These are phyloP conservation scores for Rhazya stricta DNA, from an alignment of 257 asterid species.

Conservation along the genomic window DNA sequence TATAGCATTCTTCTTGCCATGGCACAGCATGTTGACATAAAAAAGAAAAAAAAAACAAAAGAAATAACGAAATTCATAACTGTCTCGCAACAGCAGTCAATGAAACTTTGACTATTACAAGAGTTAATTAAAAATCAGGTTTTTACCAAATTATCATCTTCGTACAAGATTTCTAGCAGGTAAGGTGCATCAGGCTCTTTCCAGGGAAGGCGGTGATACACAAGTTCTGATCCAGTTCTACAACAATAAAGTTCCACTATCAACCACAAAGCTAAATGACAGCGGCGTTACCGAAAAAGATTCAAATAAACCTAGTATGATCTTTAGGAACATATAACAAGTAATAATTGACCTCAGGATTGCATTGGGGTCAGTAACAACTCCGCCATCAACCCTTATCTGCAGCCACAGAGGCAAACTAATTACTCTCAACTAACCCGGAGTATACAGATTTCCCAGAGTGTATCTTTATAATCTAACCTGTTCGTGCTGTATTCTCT, in stretches of 20 bases:
- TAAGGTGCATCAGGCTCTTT: slow-evolving; percentile 88
- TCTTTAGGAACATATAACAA: not conserved
- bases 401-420: slow-evolving; percentile 29
- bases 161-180: slow-evolving; percentile 57
- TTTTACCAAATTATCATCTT: slow-evolving; percentile 73
- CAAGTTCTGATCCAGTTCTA: slow-evolving; percentile 60
- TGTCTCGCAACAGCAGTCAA: not conserved
- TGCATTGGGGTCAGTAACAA: slow-evolving; percentile 50
- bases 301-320: not conserved
- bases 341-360: slow-evolving; percentile 52
- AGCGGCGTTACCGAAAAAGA: no score
- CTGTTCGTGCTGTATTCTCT: slow-evolving; percentile 68
- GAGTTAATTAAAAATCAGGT: not conserved
- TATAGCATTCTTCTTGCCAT: not conserved
- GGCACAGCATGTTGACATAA: not conserved
- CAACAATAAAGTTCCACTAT: slow-evolving; percentile 3
- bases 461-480: slow-evolving; percentile 9
- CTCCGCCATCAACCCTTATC: slow-evolving; percentile 60
- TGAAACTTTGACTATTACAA: not conserved
- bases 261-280: not conserved
- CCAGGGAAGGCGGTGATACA: slow-evolving; percentile 91
- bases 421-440: not conserved
- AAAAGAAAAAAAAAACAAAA: not conserved
- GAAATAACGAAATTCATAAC: not conserved
- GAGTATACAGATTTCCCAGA: not conserved